Evolutionary conservation across 208 protist species (phyloP), one percentile per base, ranked within the genome.

Genomic region (Wallacemonas collosoma): DNA sequence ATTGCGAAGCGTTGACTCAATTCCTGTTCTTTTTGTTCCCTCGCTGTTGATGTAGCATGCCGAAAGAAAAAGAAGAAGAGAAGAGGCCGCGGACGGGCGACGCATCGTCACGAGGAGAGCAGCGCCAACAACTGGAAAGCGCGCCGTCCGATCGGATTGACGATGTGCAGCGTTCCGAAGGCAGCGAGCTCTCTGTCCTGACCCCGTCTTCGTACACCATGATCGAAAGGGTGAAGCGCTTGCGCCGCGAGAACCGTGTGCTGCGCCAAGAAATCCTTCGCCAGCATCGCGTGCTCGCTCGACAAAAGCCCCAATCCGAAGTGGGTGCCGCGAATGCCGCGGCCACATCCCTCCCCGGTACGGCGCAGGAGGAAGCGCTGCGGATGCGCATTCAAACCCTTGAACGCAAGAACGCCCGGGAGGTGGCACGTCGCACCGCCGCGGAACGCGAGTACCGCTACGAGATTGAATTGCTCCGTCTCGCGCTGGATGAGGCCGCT

Each of bases 201-300:
- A 53, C 60, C 15, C 60, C 60, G 36, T 7, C 60, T 17, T 5
- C 8, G 45, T 58, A 57, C 26, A 50, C 58, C 2, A 2, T 26
- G 47, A n/a, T 44, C 4, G 58, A 68, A 12, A 38, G 60, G 6
- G 36, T 65, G 14, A 47, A 45, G 47, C 68, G 71, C 41, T 76
- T 93, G 3, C 60, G 69, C 14, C 77, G 73, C 9, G 84, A 93
- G 40, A 93, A 93, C 62, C 77, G 76, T 26, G 50, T 86, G 39
- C 77, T 93, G 14, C 79, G 80, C 9, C 70, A 75, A 9, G 73
- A 87, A 41, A 14, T 93, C 12, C 60, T 87, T 4, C 73, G 71
- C n/a, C 65, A 90, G 57, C 87, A 80, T 56, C 55, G 64, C 40
- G 43, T 12, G 36, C 43, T 53, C 2, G 17, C 41, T 15, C 40